phyloP scores from a whole-genome alignment of 257 asterid genomes.

The Nicotiana otophora region DNA sequence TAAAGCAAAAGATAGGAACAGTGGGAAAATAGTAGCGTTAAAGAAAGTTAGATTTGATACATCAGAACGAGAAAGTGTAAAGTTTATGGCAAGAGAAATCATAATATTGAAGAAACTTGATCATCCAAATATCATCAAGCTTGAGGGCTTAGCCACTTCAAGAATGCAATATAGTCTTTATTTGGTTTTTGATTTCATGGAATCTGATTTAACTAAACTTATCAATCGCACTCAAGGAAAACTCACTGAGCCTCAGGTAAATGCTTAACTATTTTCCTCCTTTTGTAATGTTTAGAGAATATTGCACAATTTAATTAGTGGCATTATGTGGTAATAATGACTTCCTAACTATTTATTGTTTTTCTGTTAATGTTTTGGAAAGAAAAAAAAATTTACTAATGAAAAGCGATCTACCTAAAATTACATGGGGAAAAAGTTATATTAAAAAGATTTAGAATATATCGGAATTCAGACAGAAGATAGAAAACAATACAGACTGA shows the following conservation, averaged over 20 bases:
- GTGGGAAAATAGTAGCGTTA: constrained; percentile 60
- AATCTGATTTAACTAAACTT: constrained; percentile 49
- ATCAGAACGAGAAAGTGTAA: constrained; percentile 66
- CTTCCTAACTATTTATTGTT: neutral
- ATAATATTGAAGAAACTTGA: constrained; percentile 53
- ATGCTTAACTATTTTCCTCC: neutral
- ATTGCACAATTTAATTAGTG: neutral
- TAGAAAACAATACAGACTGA: no score
- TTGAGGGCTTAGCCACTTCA: constrained; percentile 79
- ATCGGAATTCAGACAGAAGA: no score
- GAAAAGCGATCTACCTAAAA: no score
- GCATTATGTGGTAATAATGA: neutral
- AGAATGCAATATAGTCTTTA: constrained; percentile 89
- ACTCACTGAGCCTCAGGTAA: constrained; percentile 72
- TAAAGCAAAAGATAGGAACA: constrained; percentile 56
- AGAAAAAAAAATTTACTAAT: no score
- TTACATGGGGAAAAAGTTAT: no score
- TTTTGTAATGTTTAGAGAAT: neutral
- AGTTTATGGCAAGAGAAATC: constrained; percentile 87
- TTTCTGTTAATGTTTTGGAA: neutral
- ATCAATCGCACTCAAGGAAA: constrained; percentile 41
- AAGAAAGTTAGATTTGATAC: constrained; percentile 81
- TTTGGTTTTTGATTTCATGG: constrained; percentile 72
- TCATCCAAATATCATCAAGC: constrained; percentile 78
- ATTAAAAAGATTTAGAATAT: no score